Conservation (phyloP, 371 early-diverging fungal genomes). For the Mortierella sp. region DNA sequence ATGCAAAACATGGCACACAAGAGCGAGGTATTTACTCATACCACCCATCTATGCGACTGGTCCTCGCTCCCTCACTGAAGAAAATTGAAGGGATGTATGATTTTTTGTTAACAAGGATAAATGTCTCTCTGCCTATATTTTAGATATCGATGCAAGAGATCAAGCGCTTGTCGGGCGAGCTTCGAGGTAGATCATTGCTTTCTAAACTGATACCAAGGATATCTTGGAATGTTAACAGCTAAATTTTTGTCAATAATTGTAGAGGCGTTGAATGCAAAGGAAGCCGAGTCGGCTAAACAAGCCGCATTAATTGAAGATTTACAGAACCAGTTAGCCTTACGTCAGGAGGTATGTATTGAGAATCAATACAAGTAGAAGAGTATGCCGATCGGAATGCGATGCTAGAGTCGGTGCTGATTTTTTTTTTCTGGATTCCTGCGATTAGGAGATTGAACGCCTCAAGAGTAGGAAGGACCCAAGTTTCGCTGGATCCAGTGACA, state of each 20-base stretch:
- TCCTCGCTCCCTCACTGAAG: too few relatives aligned
- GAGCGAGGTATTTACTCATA: constrained; percentile 24
- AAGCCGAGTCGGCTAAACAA: constrained; percentile 17
- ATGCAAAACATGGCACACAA: constrained; percentile 47
- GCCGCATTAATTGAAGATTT: constrained; percentile 14
- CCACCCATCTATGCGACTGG: too few relatives aligned
- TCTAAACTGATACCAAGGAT: not conserved
- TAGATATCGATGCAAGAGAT: constrained; percentile 56
- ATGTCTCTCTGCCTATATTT: not conserved
- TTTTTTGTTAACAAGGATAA: not conserved
- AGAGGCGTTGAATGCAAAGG: constrained; percentile 15
- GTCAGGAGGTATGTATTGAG: constrained; percentile 7
- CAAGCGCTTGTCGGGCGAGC: constrained; percentile 26
- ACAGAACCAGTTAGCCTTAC: constrained; percentile 9
- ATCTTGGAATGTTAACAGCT: too few relatives aligned
- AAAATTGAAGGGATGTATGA: too few relatives aligned
- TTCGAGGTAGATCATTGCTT: constrained; percentile 19
- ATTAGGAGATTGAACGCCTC: constrained; percentile 19
- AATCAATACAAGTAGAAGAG: too few relatives aligned
- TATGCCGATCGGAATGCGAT: too few relatives aligned
- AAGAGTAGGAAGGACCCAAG: not conserved
- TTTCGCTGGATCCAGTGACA: not conserved
- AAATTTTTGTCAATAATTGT: not conserved
- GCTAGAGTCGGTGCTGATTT: not conserved
- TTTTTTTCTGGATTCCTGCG: not conserved